Percentiles rank a stretch among this genome's conserved stretches.
Evolutionary conservation across 768 basidiomycete genomes (phyloP).

Genomic region (Auricularia sp.): DNA sequence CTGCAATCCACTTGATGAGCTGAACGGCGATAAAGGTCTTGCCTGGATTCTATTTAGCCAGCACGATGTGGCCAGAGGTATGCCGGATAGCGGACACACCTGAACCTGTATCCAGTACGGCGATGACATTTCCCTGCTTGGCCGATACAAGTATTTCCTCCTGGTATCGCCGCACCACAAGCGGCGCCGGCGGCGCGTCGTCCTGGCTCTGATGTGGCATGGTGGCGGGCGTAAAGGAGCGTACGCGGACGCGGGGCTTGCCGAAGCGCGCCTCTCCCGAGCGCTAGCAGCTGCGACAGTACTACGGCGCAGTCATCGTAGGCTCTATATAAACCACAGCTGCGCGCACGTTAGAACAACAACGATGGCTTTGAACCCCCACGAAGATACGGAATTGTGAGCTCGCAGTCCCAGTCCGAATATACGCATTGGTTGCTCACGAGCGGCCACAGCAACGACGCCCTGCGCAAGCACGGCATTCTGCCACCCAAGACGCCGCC

Average conservation of each 20-base stretch:
- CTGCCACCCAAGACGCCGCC: conserved; percentile 62
- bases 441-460: conserved; percentile 65
- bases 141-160: conserved; percentile 47
- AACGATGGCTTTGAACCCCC: conserved; percentile 59
- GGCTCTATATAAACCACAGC: too few species aligned
- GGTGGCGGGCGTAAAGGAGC: too few species aligned
- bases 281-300: too few species aligned
- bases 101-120: conserved; percentile 42
- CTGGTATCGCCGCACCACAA: conserved; percentile 10
- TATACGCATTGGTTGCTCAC: background rate
- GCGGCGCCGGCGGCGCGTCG: background rate
- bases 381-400: conserved; percentile 97
- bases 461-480: conserved; percentile 85
- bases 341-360: background rate
- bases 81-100: conserved; percentile 5
- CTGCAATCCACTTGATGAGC: conserved; percentile 65
- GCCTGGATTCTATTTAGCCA: conserved; percentile 28
- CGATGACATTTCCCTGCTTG: conserved; percentile 42
- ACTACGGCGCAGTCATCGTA: too few species aligned
- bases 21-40: conserved; percentile 51
- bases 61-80: background rate
- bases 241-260: too few species aligned
- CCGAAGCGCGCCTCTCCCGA: too few species aligned
- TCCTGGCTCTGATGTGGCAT: too few species aligned
- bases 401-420: conserved; percentile 15